Base-by-base conservation (phyloP, 2,329 filamentous ascomycete genomes). In the Hypoxylon sp. region DNA sequence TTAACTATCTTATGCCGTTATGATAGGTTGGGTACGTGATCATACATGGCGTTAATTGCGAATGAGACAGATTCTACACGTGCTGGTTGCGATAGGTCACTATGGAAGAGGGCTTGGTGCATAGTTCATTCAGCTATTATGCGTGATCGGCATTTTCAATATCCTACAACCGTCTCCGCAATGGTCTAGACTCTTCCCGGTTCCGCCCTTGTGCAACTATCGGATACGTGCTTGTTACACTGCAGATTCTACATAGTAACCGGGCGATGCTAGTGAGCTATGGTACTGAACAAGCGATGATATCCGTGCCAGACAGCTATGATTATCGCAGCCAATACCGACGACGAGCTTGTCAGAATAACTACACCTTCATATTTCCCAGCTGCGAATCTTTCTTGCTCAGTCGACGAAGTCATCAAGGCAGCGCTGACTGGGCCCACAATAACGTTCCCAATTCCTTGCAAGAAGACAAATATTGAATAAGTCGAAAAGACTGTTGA, bases 291-390 rank as follows among this genome's bases (percentile, higher is more conserved):
- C 31, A 60, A 39, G 47, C 47, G 47, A 11, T 52, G 46, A 37
- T 51, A 60, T 42, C 57, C 44, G 48, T 60, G 57, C 57, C 57
- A 60, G 29, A 51, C 31, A 22, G 39, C 59, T 26, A 62, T 62
- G 22, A 62, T 39, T 19, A 55, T 29, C 19, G 50, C 59, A 24
- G 59, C 50, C 35, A 62, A 50, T n/a, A 54, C 22, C 4, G 42
- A 54, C 35, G 59, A 62, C 31, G 39, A 54, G n/a, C 39, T 54
- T 17, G 59, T 62, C 29, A 62, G 39, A 48, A 62, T 37, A 17
- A 62, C 51, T 10, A 62, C 31, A 5, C 59, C 59, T 35, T 42
- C 59, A 26, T 62, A 54, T 31, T 62, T 46, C n/a, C 59, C 59
- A 14, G 51, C 39, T 33, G 26, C 59, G 29, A 48, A 55, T 9